phyloP scores from a whole-genome alignment of 2,329 filamentous ascomycete species.

The Colletotrichum orbiculare region DNA sequence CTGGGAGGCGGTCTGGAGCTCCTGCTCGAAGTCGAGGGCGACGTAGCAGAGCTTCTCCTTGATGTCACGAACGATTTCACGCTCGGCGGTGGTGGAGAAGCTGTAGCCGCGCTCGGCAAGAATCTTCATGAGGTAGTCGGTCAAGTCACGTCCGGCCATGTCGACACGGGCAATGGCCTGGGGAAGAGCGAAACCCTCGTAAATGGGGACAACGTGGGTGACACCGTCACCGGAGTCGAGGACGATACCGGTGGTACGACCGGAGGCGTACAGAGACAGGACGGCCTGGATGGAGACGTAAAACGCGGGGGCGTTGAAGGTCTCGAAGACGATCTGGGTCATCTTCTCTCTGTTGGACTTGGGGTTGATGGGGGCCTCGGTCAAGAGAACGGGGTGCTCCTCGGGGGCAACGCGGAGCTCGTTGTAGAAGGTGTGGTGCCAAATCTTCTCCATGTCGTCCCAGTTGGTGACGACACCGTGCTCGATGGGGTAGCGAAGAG shows the following conservation, averaged over 20 bases:
- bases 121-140: constrained; percentile 99
- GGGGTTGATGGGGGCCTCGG: constrained; percentile 99
- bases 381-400: constrained; percentile 99
- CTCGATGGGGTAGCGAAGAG: constrained; percentile 99
- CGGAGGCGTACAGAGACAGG: constrained; percentile 98
- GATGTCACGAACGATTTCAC: constrained; percentile 99
- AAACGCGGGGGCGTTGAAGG: constrained; percentile 99
- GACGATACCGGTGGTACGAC: constrained; percentile 99
- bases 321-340: constrained; percentile 99
- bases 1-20: constrained; percentile 99
- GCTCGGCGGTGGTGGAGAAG: constrained; percentile 99
- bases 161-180: constrained; percentile 99
- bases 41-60: constrained; percentile 99
- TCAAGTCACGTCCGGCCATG: constrained; percentile 99
- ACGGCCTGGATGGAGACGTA: constrained; percentile 99
- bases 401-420: constrained; percentile 99
- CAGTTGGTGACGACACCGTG: constrained; percentile 99
- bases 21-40: constrained; percentile 99
- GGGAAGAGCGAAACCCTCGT: constrained; percentile 99
- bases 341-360: constrained; percentile 99
- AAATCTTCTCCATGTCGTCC: constrained; percentile 99
- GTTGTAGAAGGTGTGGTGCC: constrained; percentile 99
- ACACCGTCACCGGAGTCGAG: constrained; percentile 99
- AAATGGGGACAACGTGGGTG: constrained; percentile 99
- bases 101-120: constrained; percentile 99